A percentile compares a stretch with the other conserved stretches of the same genome.
These are phyloP conservation scores for Nothophoma quercina DNA, from an alignment of 2,329 filamentous ascomycete species.

Conservation along the genomic window DNA sequence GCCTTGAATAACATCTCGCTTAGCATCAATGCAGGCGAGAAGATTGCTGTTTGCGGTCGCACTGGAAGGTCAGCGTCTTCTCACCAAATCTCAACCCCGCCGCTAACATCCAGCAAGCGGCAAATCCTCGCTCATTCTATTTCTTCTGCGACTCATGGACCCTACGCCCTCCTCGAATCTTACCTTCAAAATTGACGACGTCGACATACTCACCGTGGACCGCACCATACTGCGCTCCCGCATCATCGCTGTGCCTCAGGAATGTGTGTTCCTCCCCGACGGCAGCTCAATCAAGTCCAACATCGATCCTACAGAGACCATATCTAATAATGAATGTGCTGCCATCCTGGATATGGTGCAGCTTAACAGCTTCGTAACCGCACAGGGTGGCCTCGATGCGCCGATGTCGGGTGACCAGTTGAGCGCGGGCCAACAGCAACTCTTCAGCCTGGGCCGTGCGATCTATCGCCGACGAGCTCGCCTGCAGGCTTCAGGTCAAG, in stretches of 20 bases:
- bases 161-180: not conserved
- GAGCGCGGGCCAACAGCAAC: slow-evolving; percentile 63
- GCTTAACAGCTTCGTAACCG: slow-evolving; percentile 45
- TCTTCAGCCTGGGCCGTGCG: slow-evolving; percentile 66
- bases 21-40: slow-evolving; percentile 28
- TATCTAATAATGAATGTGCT: slow-evolving; percentile 33
- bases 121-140: not conserved
- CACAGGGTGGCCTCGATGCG: slow-evolving; percentile 7
- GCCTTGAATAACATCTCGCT: slow-evolving; percentile 6
- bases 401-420: not conserved
- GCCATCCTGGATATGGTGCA: slow-evolving; percentile 44
- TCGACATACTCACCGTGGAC: not conserved
- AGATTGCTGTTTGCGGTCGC: slow-evolving; percentile 26
- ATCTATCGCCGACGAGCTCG: slow-evolving; percentile 49
- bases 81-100: not conserved
- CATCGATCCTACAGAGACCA: slow-evolving; percentile 2
- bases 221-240: slow-evolving; percentile 2
- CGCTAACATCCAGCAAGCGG: not conserved
- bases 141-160: not conserved
- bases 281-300: slow-evolving; percentile 1
- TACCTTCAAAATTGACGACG: slow-evolving; percentile 4
- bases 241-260: slow-evolving; percentile 24
- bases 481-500: not conserved
- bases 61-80: slow-evolving; percentile 14
- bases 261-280: slow-evolving; percentile 16